Base-by-base conservation (phyloP, 192 early-diverging fungal species). In the Glomus cerebriforme region DNA sequence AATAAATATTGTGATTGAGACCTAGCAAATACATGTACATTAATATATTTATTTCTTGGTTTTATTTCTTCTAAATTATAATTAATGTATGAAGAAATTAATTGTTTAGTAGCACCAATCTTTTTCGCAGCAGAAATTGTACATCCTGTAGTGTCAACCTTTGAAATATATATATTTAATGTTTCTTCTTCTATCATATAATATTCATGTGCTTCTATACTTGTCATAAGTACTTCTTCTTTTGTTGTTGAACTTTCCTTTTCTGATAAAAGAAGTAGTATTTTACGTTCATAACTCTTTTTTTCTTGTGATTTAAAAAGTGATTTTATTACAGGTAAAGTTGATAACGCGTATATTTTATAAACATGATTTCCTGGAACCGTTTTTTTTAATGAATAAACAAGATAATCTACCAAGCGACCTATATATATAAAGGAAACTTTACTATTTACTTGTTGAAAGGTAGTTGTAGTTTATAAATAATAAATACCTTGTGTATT, bases 1-100 rank as follows among this genome's bases (percentile, higher is more conserved):
- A 97, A 97, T 12, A 97, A 83, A 70, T 97, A 97, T 75, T 93
- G 90, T 17, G 94, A 94, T 81, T 97, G 95, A 7, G 95, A 84
- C 5, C 95, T 88, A 9, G 95, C 95, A 87, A 96, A 97, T 32
- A 95, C 71, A 77, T 92, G 83, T 9, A 93, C 22, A 58, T 66
- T 68, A 24, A 78, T 24, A 2, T 2, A 32, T 54, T 45, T 66
- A 27, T 43, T 17, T 43, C 39, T 62, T 26, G 34, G 39, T 26
- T 31, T 58, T 15, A 6, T 17, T 9, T 58, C 31, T 73, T 54
- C 45, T 65, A 45, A 10, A 32, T 69, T 35, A 59, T 43, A 78
- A 24, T 64, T 68, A 45, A 78, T 65, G 13, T 60, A 78, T n/a
- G 64, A 43, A 7, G 31, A 31, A 17, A 78, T 45, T 27, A 78